Percentiles rank a stretch among this genome's conserved stretches.
These are phyloP conservation scores for Pichia sporocuriosa DNA, from an alignment of 805 yeast genomes.

Conservation along the genomic window DNA sequence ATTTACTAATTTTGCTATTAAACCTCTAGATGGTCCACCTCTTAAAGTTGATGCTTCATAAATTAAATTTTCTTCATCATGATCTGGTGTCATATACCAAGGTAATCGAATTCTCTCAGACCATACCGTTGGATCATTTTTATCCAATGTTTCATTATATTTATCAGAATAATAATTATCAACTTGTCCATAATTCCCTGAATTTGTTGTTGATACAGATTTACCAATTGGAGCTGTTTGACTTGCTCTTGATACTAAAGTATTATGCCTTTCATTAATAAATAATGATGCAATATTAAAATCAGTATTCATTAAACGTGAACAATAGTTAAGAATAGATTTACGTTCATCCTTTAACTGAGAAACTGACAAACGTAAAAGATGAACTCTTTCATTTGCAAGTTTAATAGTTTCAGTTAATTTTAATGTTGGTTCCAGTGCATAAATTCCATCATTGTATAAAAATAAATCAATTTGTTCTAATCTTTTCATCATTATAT, in stretches of 20 bases:
- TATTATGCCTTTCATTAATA: conserved; percentile 38
- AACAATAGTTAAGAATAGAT: conserved; percentile 61
- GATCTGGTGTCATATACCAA: conserved; percentile 69
- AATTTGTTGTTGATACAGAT: conserved; percentile 16
- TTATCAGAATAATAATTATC: not conserved
- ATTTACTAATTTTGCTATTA: conserved; percentile 74
- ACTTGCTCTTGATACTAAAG: conserved; percentile 25
- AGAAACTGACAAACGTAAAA: conserved; percentile 37
- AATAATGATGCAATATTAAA: conserved; percentile 51
- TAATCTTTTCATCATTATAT: conserved; percentile 40
- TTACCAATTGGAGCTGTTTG: conserved; percentile 30
- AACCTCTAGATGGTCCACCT: conserved; percentile 77
- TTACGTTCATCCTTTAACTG: conserved; percentile 68
- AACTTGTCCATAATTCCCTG: conserved; percentile 14
- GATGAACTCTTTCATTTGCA: conserved; percentile 30
- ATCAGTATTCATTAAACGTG: conserved; percentile 72
- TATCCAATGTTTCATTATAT: not conserved
- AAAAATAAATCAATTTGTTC: conserved; percentile 28
- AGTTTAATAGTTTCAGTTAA: conserved; percentile 34
- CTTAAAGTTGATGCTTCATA: conserved; percentile 69
- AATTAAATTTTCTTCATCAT: conserved; percentile 39
- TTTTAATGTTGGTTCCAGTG: conserved; percentile 25
- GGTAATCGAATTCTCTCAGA: conserved; percentile 29
- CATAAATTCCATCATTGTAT: conserved; percentile 32
- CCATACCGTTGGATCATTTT: not conserved